These are phyloP conservation scores for Pseudophaeomoniella oleicola DNA, from an alignment of 2,329 filamentous ascomycete species.

Conservation along the genomic window DNA sequence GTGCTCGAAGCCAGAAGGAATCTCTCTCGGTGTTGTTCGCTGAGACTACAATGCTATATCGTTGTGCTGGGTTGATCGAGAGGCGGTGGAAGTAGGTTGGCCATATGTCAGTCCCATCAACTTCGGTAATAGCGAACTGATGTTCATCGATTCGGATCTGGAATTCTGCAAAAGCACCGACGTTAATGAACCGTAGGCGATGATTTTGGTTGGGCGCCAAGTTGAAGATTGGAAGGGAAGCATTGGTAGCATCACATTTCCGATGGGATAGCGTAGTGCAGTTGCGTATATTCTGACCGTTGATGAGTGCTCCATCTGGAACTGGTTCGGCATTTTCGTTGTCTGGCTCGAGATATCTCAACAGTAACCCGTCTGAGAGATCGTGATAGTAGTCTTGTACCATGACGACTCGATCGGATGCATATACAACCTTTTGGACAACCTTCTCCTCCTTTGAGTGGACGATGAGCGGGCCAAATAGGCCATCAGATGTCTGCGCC, in stretches of 20 bases:
- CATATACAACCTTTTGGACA: background rate
- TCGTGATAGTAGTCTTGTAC: slow-evolving; percentile 33
- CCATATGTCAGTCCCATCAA: slow-evolving; percentile 20
- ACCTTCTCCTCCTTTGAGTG: slow-evolving; percentile 37
- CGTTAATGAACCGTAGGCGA: slow-evolving; percentile 59
- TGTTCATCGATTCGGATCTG: slow-evolving; percentile 32
- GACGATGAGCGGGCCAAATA: slow-evolving; percentile 53
- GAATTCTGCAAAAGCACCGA: slow-evolving; percentile 51
- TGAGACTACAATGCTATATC: slow-evolving; percentile 18
- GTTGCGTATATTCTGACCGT: slow-evolving; percentile 44
- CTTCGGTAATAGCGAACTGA: slow-evolving; percentile 22
- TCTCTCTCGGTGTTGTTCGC: slow-evolving; percentile 4
- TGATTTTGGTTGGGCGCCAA: slow-evolving; percentile 51
- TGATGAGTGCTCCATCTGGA: slow-evolving; percentile 50
- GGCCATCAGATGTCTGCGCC: slow-evolving; percentile 52
- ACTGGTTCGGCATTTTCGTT: slow-evolving; percentile 46
- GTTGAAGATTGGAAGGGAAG: background rate
- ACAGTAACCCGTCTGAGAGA: slow-evolving; percentile 44
- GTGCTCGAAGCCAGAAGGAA: slow-evolving; percentile 6
- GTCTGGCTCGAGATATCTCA: slow-evolving; percentile 44
- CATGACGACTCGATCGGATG: background rate
- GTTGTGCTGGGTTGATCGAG: slow-evolving; percentile 50
- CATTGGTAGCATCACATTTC: slow-evolving; percentile 14
- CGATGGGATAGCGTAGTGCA: slow-evolving; percentile 36
- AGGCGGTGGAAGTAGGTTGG: slow-evolving; percentile 42